These are phyloP conservation scores for Whalleya microplaca DNA, from an alignment of 2,329 filamentous ascomycete species.

Conservation along the genomic window DNA sequence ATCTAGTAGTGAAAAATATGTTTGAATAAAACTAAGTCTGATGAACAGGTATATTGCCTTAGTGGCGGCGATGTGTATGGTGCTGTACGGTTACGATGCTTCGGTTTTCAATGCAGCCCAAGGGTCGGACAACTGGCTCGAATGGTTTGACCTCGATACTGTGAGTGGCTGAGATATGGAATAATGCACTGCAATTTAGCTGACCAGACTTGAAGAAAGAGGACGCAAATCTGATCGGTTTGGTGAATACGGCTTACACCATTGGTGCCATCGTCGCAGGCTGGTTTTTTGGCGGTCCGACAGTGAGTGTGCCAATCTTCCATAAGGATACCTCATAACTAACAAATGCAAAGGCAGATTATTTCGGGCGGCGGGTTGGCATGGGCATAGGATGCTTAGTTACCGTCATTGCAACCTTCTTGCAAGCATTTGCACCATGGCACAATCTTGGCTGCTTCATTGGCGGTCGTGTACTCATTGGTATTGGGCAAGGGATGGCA, in stretches of 20 bases:
- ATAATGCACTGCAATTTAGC: not conserved
- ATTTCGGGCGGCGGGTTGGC: constrained; percentile 63
- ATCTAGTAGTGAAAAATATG: constrained; percentile 1
- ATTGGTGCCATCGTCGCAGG: constrained; percentile 72
- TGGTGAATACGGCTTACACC: constrained; percentile 71
- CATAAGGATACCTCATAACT: not conserved
- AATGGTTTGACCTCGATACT: constrained; percentile 59
- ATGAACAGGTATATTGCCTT: constrained; percentile 65
- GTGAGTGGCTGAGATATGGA: constrained; percentile 27
- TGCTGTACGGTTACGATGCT: constrained; percentile 75
- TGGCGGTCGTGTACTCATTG: constrained; percentile 69
- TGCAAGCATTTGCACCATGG: constrained; percentile 67
- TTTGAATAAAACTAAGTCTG: constrained; percentile 3
- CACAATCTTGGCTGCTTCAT: constrained; percentile 69
- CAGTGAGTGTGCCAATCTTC: constrained; percentile 40
- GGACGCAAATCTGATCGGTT: constrained; percentile 50
- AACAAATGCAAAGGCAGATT: constrained; percentile 49
- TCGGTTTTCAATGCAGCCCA: constrained; percentile 75
- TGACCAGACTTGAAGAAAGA: constrained; percentile 34
- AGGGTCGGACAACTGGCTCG: constrained; percentile 67
- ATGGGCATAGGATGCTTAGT: constrained; percentile 68
- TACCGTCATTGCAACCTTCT: constrained; percentile 69
- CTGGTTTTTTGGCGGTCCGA: constrained; percentile 69
- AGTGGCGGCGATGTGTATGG: constrained; percentile 74
- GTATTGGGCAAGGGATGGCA: constrained; percentile 71